A percentile compares a stretch with the other conserved stretches of the same genome.
Evolutionary conservation across 2,329 filamentous ascomycete genomes (phyloP).

Genomic region (Trichoderma guizhouense): DNA sequence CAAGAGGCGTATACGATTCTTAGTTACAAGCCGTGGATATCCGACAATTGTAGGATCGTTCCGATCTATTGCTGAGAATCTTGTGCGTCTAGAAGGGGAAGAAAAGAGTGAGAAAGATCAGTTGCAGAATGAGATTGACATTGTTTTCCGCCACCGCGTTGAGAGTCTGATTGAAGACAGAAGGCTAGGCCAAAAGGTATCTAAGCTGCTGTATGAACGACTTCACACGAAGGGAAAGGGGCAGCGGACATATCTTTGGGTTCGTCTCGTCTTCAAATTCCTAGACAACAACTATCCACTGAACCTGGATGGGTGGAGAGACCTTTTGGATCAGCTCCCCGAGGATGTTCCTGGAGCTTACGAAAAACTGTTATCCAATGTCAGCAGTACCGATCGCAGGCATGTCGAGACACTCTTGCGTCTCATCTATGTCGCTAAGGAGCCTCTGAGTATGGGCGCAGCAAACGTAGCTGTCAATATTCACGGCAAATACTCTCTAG

Average conservation of each 20-base stretch:
- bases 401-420: neutral
- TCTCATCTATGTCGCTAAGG: neutral
- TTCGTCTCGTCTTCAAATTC: neutral
- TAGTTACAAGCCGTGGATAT: neutral
- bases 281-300: neutral
- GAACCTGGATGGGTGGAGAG: neutral
- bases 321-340: neutral
- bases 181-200: neutral
- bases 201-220: neutral
- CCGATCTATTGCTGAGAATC: neutral
- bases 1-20: neutral
- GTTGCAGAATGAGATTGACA: neutral
- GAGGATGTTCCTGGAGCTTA: neutral
- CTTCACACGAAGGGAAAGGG: neutral
- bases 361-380: neutral
- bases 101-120: neutral
- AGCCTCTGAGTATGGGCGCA: neutral
- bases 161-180: neutral
- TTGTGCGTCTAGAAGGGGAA: neutral
- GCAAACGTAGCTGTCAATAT: neutral
- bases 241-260: neutral
- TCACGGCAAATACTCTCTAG: neutral
- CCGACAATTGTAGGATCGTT: neutral
- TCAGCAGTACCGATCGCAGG: neutral
- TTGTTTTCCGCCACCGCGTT: neutral